Base-by-base conservation (phyloP, 805 yeast genomes). In the Wickerhamomyces subpelliculosus region DNA sequence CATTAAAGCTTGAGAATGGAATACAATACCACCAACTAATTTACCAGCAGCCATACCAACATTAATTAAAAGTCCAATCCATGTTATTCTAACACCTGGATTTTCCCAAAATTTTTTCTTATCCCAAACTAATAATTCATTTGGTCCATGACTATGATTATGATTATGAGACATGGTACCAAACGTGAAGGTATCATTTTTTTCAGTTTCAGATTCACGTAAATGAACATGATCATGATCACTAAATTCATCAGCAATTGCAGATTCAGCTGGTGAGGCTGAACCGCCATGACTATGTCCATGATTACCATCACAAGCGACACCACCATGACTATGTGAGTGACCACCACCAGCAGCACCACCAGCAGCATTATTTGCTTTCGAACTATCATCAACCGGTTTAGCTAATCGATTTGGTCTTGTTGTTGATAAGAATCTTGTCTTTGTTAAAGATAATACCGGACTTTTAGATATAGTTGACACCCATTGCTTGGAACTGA, bases 11-110 rank as follows among this genome's bases (percentile, higher is more conserved):
- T 89, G 96, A 0, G 98, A 93, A 59, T 93, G 95, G 72, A 93
- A 93, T 27, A 78, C 78, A 14, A 86, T 68, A 8, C 98, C 98
- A 23, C 97, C 97, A 18, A 78, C 60, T 21, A 88, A 89, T 58
- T 93, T 93, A 24, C 89, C 80, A 2, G 75, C 65, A 0, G 96
- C 97, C 81, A 93, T 80, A 12, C 84, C 78, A 11, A 86, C 76
- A 56, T 93, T 93, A 31, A 85, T 86, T 22, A 79, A 62, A 30
- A 90, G 69, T 0, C 98, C 98, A 36, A 90, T 68, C 85, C 95
- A 84, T 0, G 98, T 90, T 49, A 90, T 88, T 48, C 93, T 72
- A 14, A 87, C 95, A 11, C 95, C 96, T 3, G 96, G 95, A 54
- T 87, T 85, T 19, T 68, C 61, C 44, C 63, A 60, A 37, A 71